These are phyloP conservation scores for Phycomyces blakesleeanus DNA, from an alignment of 192 early-diverging fungal genomes.

Conservation along the genomic window DNA sequence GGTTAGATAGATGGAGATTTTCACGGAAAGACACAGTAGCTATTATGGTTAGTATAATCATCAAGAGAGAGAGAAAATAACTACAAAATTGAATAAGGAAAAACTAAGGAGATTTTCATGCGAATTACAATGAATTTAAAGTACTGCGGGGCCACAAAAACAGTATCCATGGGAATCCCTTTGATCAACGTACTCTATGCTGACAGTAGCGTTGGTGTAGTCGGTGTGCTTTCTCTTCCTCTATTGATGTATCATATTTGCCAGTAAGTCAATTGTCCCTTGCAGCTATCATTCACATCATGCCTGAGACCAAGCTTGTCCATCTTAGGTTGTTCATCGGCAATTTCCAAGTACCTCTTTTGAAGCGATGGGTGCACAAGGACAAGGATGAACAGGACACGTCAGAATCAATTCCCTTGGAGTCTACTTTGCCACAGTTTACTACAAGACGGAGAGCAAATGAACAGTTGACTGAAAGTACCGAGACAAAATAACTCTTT, in stretches of 20 bases:
- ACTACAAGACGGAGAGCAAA: too few species aligned
- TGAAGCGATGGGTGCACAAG: slow-evolving; percentile 48
- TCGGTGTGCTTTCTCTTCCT: slow-evolving; percentile 54
- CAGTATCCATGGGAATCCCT: slow-evolving; percentile 66
- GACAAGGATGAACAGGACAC: slow-evolving; percentile 8
- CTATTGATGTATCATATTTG: slow-evolving; percentile 59
- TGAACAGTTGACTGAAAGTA: too few species aligned
- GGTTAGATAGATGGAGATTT: slow-evolving; percentile 21
- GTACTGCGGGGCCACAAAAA: slow-evolving; percentile 67
- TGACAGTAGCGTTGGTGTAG: slow-evolving; percentile 25
- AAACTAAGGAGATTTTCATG: slow-evolving; percentile 5
- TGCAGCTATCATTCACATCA: background rate
- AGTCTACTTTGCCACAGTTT: too few species aligned
- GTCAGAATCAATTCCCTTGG: too few species aligned
- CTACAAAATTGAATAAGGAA: background rate
- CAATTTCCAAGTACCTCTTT: slow-evolving; percentile 44
- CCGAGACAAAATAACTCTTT: too few species aligned
- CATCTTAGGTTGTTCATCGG: slow-evolving; percentile 47
- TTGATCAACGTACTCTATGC: slow-evolving; percentile 66
- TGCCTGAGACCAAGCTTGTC: too few species aligned
- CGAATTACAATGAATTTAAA: slow-evolving; percentile 2
- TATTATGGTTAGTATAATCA: slow-evolving; percentile 29
- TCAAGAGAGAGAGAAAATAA: background rate
- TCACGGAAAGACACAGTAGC: slow-evolving; percentile 53
- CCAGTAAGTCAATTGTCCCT: slow-evolving; percentile 13